Percentiles rank a stretch among this genome's conserved stretches.
Evolutionary conservation across 2,329 filamentous ascomycete genomes (phyloP).

Genomic region (Furcasterigmium sp.): DNA sequence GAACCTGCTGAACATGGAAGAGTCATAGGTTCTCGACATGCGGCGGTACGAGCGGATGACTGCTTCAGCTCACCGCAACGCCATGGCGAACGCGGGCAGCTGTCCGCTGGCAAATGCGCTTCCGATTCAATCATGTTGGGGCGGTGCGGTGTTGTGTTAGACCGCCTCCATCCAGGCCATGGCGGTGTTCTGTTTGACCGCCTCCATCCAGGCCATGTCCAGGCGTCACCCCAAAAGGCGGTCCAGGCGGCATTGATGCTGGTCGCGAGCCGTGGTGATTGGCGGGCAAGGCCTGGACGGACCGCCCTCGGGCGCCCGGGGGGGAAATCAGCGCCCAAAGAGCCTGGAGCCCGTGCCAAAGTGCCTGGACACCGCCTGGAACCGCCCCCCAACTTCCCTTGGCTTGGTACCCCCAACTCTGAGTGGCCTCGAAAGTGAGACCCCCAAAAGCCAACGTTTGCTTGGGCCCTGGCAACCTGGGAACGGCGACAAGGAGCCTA

Average conservation of each 20-base stretch:
- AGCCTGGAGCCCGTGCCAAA: too few species aligned
- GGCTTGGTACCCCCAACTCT: too few species aligned
- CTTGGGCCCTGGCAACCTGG: neutral
- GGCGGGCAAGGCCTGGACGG: too few species aligned
- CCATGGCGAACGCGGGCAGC: too few species aligned
- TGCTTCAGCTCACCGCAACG: neutral
- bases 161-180: neutral
- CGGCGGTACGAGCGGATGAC: neutral
- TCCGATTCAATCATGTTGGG: too few species aligned
- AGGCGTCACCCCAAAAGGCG: neutral
- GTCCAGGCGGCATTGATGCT: slow-evolving; percentile 1
- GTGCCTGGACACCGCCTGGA: too few species aligned
- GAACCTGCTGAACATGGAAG: neutral
- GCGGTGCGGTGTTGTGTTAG: neutral
- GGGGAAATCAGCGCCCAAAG: too few species aligned
- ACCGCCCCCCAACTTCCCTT: too few species aligned
- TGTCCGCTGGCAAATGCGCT: too few species aligned
- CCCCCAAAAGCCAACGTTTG: neutral
- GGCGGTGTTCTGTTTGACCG: slow-evolving; percentile 1
- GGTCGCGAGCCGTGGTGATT: neutral
- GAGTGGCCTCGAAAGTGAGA: neutral
- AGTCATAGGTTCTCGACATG: neutral
- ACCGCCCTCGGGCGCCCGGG: too few species aligned
- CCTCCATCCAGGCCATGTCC: neutral
- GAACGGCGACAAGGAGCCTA: neutral